Percentiles rank a stretch among this genome's conserved stretches.
Conservation (phyloP, 495 filamentous ascomycete genomes). For the Aspergillus indologenus region DNA sequence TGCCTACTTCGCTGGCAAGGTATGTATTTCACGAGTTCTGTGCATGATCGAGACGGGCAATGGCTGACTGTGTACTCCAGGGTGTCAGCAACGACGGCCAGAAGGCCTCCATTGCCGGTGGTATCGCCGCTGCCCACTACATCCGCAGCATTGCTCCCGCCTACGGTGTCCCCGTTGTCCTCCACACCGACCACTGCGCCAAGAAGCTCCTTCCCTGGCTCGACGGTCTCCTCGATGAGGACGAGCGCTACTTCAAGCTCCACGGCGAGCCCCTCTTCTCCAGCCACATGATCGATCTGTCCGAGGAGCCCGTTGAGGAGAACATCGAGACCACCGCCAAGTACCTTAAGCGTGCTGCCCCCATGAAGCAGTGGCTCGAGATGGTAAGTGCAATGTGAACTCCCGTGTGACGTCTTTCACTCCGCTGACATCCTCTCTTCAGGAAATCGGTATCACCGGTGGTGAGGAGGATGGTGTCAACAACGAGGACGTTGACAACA, state of each 20-base stretch:
- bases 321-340: conserved; percentile 89
- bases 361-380: conserved; percentile 98
- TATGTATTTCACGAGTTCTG: conserved; percentile 25
- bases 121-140: conserved; percentile 87
- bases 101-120: conserved; percentile 80
- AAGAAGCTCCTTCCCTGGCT: conserved; percentile 95
- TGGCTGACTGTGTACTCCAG: conserved; percentile 25
- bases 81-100: conserved; percentile 84
- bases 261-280: conserved; percentile 92
- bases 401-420: neutral
- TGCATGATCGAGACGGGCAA: neutral
- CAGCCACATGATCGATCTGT: conserved; percentile 96
- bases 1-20: conserved; percentile 91
- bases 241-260: conserved; percentile 89
- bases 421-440: neutral
- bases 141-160: conserved; percentile 82
- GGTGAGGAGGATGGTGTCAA: conserved; percentile 91
- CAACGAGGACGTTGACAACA: conserved; percentile 79
- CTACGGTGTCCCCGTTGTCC: conserved; percentile 87
- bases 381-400: conserved; percentile 60
- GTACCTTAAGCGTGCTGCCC: conserved; percentile 86
- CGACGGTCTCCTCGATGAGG: conserved; percentile 89
- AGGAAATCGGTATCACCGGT: conserved; percentile 91
- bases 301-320: conserved; percentile 79
- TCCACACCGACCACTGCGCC: conserved; percentile 92